Evolutionary conservation across 306 rosid genomes (phyloP).

Genomic region (Gillenia trifoliata): DNA sequence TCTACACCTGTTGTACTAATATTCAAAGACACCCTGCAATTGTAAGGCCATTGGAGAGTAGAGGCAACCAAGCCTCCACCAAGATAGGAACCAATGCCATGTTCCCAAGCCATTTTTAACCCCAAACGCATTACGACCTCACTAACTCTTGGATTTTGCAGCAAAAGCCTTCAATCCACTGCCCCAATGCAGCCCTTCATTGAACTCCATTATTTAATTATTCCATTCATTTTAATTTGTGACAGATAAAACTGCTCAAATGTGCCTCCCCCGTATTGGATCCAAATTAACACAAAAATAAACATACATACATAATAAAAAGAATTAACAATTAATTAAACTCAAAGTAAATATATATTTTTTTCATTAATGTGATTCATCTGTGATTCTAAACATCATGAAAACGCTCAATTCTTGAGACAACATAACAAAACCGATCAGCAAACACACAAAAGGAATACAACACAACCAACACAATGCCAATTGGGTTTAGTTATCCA

Average conservation of each 20-base stretch:
- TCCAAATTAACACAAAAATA: not conserved
- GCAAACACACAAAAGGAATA: not conserved
- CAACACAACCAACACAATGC: not conserved
- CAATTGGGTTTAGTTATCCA: not conserved
- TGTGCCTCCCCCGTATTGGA: not conserved
- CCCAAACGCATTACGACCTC: not conserved
- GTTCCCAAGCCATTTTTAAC: not conserved
- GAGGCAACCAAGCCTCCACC: not conserved
- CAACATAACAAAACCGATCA: not conserved
- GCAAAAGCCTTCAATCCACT: not conserved
- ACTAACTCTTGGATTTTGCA: not conserved
- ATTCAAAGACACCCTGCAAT: not conserved
- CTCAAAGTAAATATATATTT: not conserved
- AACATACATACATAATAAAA: not conserved
- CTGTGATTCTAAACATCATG: not conserved
- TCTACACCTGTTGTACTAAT: not conserved
- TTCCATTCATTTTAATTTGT: not conserved
- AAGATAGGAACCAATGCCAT: not conserved
- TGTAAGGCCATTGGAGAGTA: not conserved
- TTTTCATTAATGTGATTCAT: not conserved
- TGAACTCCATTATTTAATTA: not conserved
- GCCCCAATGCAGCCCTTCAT: not conserved
- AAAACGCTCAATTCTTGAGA: slow-evolving; percentile 8
- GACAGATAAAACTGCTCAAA: not conserved
- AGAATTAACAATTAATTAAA: not conserved